Conservation (phyloP, 1,139 yeast species). For the Candida sojae region DNA sequence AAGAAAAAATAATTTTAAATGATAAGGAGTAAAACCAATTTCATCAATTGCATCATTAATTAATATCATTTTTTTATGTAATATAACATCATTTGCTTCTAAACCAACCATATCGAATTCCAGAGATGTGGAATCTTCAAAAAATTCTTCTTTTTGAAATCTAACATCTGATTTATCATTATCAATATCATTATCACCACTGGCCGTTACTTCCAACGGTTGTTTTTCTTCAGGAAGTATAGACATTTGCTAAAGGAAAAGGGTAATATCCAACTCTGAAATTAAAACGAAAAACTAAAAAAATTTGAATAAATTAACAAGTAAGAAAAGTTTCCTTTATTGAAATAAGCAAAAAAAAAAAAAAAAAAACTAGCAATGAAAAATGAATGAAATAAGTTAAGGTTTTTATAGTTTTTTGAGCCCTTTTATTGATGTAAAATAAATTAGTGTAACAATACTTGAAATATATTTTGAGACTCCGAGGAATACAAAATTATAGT, state of each 20-base stretch:
- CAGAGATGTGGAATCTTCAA: slow-evolving; percentile 13
- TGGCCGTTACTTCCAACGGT: neutral
- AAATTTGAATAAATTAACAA: neutral
- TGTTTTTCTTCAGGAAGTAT: neutral
- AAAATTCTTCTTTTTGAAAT: slow-evolving; percentile 6
- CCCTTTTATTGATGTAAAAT: too few species aligned
- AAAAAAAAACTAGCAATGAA: too few species aligned
- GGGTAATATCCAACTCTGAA: neutral
- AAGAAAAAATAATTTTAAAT: slow-evolving; percentile 38
- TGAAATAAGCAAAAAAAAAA: too few species aligned
- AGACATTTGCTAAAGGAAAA: neutral
- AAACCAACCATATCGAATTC: slow-evolving; percentile 25
- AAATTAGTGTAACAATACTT: too few species aligned
- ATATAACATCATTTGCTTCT: slow-evolving; percentile 26
- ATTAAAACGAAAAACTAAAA: neutral
- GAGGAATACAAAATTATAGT: too few species aligned
- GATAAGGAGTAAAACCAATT: slow-evolving; percentile 39
- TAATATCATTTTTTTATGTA: slow-evolving; percentile 28
- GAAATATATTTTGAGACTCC: too few species aligned
- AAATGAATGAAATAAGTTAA: too few species aligned
- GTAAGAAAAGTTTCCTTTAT: too few species aligned
- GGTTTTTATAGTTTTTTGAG: too few species aligned
- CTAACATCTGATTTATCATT: slow-evolving; percentile 3
- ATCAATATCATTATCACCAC: neutral
- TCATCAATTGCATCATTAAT: slow-evolving; percentile 37